These are phyloP conservation scores for Eucalyptus tenuipes DNA, from an alignment of 345 rosid genomes.

Conservation along the genomic window DNA sequence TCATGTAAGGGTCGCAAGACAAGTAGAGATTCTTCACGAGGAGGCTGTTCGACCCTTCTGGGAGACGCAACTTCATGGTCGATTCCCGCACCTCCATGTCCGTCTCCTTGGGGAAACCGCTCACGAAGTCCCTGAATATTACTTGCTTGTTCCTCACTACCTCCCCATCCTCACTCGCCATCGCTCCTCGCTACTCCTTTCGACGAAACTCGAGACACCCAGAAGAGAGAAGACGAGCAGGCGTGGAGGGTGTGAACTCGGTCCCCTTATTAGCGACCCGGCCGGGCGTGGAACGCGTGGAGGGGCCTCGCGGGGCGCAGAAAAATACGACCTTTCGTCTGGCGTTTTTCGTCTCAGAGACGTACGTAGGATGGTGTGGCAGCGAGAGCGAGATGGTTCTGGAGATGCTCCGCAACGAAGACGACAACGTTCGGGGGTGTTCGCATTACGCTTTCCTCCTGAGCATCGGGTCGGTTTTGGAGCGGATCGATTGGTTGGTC, in stretches of 20 bases:
- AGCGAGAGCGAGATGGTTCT: neutral
- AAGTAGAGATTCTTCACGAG: neutral
- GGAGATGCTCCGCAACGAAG: neutral
- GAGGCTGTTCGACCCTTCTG: neutral
- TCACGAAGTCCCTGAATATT: constrained; percentile 12
- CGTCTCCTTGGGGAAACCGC: constrained; percentile 35
- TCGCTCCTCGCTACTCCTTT: neutral
- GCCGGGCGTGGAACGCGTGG: neutral
- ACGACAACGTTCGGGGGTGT: neutral
- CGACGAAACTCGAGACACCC: neutral
- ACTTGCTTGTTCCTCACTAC: constrained; percentile 30
- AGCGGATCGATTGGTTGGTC: neutral
- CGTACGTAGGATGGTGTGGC: no score
- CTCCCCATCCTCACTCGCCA: neutral
- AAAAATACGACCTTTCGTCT: neutral
- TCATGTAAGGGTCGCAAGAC: neutral
- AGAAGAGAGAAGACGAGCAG: neutral
- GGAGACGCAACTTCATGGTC: neutral
- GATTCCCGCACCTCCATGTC: constrained; percentile 6
- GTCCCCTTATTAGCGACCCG: neutral
- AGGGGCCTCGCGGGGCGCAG: neutral
- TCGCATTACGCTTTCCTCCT: accelerated
- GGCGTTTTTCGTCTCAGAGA: neutral
- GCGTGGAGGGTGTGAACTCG: neutral
- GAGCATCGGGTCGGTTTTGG: no score